Conservation (phyloP, 805 yeast species). For the Danielia oregonensis region DNA sequence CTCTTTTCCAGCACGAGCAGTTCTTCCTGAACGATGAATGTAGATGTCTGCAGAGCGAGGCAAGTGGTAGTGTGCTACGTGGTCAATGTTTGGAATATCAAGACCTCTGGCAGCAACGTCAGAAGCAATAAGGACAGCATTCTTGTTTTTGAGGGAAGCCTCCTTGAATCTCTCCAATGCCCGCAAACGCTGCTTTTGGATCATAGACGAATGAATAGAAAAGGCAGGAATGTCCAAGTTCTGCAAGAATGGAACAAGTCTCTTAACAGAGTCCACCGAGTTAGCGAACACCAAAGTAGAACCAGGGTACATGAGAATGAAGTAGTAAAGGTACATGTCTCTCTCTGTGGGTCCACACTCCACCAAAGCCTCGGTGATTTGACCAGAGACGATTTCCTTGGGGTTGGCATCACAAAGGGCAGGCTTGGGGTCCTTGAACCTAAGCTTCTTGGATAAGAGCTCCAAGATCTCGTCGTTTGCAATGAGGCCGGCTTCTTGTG, state of each 20-base stretch:
- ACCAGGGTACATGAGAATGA: conserved; percentile 81
- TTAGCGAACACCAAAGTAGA: conserved; percentile 88
- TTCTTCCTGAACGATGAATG: conserved; percentile 95
- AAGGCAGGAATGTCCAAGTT: conserved; percentile 66
- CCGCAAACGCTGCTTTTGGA: conserved; percentile 87
- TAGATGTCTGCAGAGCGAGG: conserved; percentile 94
- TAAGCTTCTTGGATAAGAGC: conserved; percentile 63
- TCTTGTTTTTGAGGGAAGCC: conserved; percentile 43
- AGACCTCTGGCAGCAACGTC: conserved; percentile 99
- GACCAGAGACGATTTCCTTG: conserved; percentile 67
- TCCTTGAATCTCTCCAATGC: conserved; percentile 76
- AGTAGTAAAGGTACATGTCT: conserved; percentile 86
- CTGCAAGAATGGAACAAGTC: conserved; percentile 71
- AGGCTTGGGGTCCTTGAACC: conserved; percentile 67
- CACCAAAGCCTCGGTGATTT: conserved; percentile 78
- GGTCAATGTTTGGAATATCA: conserved; percentile 86
- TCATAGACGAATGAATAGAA: conserved; percentile 89
- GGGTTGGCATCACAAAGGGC: conserved; percentile 82
- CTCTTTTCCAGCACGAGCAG: conserved; percentile 92
- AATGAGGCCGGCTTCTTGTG: conserved; percentile 20
- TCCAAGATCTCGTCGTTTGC: conserved; percentile 59
- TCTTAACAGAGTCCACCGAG: conserved; percentile 90
- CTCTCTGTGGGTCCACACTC: conserved; percentile 91
- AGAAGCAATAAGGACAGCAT: conserved; percentile 80
- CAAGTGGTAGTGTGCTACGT: conserved; percentile 92